Evolutionary conservation across 1,284 basidiomycete species (phyloP).

Genomic region (Puccinia horiana): DNA sequence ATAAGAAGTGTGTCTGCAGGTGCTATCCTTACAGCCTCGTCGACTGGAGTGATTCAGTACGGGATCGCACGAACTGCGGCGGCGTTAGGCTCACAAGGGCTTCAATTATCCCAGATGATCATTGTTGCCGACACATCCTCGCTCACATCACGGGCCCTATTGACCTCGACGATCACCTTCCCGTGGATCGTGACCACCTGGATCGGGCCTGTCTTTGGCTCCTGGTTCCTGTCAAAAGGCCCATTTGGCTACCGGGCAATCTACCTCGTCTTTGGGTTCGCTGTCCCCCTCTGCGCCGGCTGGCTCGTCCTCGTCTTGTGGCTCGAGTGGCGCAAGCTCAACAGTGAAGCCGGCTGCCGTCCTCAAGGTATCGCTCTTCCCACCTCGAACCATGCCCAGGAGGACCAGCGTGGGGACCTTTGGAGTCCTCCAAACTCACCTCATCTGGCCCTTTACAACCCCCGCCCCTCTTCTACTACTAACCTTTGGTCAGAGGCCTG

Average conservation of each 20-base stretch:
- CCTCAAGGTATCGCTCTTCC: constrained; percentile 24
- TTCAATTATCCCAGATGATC: constrained; percentile 56
- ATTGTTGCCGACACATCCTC: constrained; percentile 57
- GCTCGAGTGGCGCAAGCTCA: constrained; percentile 51
- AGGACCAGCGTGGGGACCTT: background rate
- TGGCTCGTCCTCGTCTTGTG: constrained; percentile 51
- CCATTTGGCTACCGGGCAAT: constrained; percentile 55
- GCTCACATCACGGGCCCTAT: constrained; percentile 54
- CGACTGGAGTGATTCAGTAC: constrained; percentile 53
- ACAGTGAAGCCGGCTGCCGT: constrained; percentile 40
- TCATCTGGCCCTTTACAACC: background rate
- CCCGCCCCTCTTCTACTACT: background rate
- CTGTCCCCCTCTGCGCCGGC: constrained; percentile 55
- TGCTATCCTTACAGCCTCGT: constrained; percentile 51
- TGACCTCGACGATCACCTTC: constrained; percentile 55
- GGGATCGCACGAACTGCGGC: constrained; percentile 53
- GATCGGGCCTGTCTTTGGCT: constrained; percentile 55
- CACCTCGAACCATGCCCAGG: background rate
- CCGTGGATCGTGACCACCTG: constrained; percentile 56
- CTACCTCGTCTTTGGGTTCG: constrained; percentile 54
- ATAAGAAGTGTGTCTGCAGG: constrained; percentile 2
- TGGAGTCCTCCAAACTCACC: background rate
- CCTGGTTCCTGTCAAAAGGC: constrained; percentile 53
- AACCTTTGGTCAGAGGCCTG: constrained; percentile 42
- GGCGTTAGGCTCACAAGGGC: constrained; percentile 55